Evolutionary conservation across 2,329 filamentous ascomycete genomes (phyloP), one percentile per base, ranked within the genome.

Genomic region (Ascochyta pisi): DNA sequence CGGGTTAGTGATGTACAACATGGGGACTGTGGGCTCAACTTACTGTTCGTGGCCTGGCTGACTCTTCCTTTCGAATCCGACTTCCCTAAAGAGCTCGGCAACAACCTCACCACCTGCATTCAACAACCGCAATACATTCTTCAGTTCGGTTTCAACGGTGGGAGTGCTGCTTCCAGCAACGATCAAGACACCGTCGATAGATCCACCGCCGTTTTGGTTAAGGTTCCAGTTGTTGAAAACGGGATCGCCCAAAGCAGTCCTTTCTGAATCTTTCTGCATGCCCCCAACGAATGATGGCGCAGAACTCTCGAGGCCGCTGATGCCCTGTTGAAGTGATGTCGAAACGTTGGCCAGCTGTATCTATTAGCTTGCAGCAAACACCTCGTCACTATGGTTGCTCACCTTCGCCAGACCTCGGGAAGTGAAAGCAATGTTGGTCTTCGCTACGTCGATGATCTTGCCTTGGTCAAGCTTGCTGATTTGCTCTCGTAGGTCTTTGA

Each of bases 351-450:
- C 45, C 42, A 56, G 27, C 53, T 56, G 33, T n/a, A 12, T 4
- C 6, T 29, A 38, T 56, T 22, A 56, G 43, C 15, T 33, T 42
- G 33, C 10, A 24, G 9, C 31, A 10, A 39, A 4, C 15, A 12
- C 19, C n/a, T 6, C 8, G 2, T 13, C 6, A n/a, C 4, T 9
- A 4, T 3, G n/a, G 6, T 15, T 22, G 23, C 22, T 16, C 27
- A 48, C 53, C 48, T 56, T 56, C 8, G 42, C 47, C 33, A 56
- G 29, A 3, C 53, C 53, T 29, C 33, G 19, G 22, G 34, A 42
- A 4, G 53, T 56, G 9, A 56, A 56, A 3, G 53, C 53, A 31
- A 56, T 56, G n/a, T 56, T 56, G 9, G 53, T 56, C 27, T 56
- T 56, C 2, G 53, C 53, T 6, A 56, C 48, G 22, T 56, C 47